phyloP scores from a whole-genome alignment of 129 eudicot genomes.

The Saposhnikovia divaricata region DNA sequence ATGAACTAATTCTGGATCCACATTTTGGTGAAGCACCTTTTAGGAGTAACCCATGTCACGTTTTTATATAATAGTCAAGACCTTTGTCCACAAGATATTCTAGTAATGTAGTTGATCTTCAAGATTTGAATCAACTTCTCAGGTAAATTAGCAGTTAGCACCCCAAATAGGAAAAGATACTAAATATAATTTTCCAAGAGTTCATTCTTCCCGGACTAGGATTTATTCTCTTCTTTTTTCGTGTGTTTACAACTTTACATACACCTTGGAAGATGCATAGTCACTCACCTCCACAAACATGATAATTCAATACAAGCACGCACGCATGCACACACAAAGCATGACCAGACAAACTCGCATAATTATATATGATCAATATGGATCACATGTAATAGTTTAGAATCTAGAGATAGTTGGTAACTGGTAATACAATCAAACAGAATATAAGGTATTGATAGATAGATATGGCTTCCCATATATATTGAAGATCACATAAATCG shows the following conservation, averaged over 20 bases:
- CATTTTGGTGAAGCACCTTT: neutral
- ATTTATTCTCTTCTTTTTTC: neutral
- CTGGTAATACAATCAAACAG: neutral
- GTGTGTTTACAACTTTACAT: neutral
- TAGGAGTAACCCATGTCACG: neutral
- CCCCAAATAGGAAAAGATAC: neutral
- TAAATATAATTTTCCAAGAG: neutral
- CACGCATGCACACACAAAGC: neutral
- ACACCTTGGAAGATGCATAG: neutral
- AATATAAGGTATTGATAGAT: neutral
- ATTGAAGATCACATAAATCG: neutral
- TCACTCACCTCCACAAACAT: neutral
- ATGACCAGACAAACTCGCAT: neutral
- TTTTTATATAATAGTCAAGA: too few relatives aligned
- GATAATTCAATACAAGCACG: neutral
- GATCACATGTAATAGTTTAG: neutral
- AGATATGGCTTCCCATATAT: neutral
- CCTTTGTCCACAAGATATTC: neutral
- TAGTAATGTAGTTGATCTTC: neutral
- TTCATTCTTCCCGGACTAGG: neutral
- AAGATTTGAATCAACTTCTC: neutral
- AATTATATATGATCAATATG: neutral
- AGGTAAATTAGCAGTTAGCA: neutral
- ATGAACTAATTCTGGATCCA: neutral
- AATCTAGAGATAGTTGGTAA: neutral